Base-by-base conservation (phyloP, 768 basidiomycete species). In the Lanmaoa rubissima region DNA sequence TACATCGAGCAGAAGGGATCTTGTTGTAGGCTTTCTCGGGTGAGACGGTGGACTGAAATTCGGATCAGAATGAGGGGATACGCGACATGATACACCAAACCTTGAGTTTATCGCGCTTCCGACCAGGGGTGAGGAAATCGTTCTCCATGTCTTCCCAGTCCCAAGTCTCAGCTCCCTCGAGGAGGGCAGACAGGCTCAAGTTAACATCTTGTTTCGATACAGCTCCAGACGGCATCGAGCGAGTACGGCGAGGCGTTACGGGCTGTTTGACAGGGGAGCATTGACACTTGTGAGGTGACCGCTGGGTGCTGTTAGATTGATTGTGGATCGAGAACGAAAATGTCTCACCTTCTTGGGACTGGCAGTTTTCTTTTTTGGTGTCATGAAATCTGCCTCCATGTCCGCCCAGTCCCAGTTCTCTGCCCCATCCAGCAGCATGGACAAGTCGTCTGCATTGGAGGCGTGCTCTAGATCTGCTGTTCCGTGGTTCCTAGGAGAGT, bases 361-460 rank as follows among this genome's bases (percentile, higher is more conserved):
- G 12, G 61, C 60, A 3, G 66, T 66, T 34, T 75, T 74, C 54
- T 82, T 85, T 55, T 75, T 78, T 4, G 84, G 84, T 2, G 79
- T 79, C 42, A 81, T 57, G 32, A 78, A 76, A 57, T 83, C 81
- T 0, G 73, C 68, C 48, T 77, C 74, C 76, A 80, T 79, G 57
- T 84, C 82, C 34, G 80, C 75, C 81, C 86, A 84, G 60, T 90
- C 85, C 85, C 87, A 88, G 38, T 79, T 75, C 63, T 87, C 88
- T 1, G 82, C 83, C 0, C 86, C 88, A 31, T 85, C 81, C n/a
- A 87, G 64, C 14, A 89, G 74, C 4, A 71, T 65, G 3, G 72
- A 65, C 32, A 86, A 61, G 57, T 86, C 82, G 28, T 41, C 39
- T 6, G 4, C 54, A 24, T 50, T 32, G 54, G 62, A 19, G 6